These are phyloP conservation scores for Colletotrichum nymphaeae DNA, from an alignment of 2,329 filamentous ascomycete genomes.

Conservation along the genomic window DNA sequence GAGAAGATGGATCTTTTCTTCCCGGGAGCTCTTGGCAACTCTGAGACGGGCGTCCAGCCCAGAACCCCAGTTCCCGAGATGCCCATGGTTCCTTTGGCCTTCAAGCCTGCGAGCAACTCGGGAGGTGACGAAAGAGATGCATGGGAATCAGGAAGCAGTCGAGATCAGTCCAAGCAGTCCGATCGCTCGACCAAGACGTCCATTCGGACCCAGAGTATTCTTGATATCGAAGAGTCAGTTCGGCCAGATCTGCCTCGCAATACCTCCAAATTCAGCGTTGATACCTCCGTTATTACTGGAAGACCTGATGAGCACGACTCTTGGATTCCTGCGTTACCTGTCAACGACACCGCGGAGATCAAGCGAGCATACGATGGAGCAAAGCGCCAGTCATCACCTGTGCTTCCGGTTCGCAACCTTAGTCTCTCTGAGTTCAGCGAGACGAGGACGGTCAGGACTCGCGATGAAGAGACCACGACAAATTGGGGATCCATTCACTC, in stretches of 20 bases:
- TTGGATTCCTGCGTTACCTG: constrained; percentile 51
- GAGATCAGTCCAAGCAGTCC: constrained; percentile 43
- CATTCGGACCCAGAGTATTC: constrained; percentile 52
- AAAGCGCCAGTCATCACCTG: constrained; percentile 62
- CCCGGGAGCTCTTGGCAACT: constrained; percentile 44
- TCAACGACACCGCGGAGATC: not conserved
- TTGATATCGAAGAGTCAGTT: constrained; percentile 49
- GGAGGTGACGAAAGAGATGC: constrained; percentile 37
- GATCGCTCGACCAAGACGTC: constrained; percentile 51
- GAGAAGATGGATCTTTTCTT: constrained; percentile 68
- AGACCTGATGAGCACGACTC: constrained; percentile 49
- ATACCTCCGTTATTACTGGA: constrained; percentile 37
- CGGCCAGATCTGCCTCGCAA: constrained; percentile 31
- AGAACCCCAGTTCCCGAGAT: constrained; percentile 54
- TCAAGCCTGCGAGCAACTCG: constrained; percentile 38
- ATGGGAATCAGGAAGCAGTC: constrained; percentile 27
- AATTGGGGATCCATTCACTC: constrained; percentile 65
- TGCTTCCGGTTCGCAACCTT: constrained; percentile 56
- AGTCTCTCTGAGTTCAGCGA: constrained; percentile 48
- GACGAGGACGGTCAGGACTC: constrained; percentile 43
- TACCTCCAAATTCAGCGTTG: constrained; percentile 45
- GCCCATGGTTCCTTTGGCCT: constrained; percentile 50
- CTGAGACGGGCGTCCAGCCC: not conserved
- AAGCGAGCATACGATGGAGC: constrained; percentile 41
- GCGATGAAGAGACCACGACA: constrained; percentile 55